These are phyloP conservation scores for Salix brachista DNA, from an alignment of 345 rosid species.

Conservation along the genomic window DNA sequence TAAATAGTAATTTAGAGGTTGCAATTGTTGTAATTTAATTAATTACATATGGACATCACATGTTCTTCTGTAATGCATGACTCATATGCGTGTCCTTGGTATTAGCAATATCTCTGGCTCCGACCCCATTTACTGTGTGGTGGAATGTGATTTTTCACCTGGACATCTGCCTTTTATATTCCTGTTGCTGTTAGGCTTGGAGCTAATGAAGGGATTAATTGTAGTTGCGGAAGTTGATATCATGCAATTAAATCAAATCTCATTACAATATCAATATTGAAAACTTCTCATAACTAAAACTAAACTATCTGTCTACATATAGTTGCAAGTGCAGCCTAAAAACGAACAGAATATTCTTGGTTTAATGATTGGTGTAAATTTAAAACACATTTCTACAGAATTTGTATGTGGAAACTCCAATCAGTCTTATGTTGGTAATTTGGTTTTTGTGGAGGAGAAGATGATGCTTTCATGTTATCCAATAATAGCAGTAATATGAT, in stretches of 20 bases:
- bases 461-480: background rate
- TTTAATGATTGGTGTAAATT: background rate
- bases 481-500: background rate
- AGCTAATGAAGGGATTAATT: too few species aligned
- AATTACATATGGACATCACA: background rate
- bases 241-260: too few species aligned
- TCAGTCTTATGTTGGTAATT: background rate
- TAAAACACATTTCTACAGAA: too few species aligned
- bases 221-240: too few species aligned
- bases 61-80: too few species aligned
- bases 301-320: background rate
- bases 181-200: too few species aligned
- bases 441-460: background rate
- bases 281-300: background rate
- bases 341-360: background rate
- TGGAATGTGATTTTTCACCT: too few species aligned
- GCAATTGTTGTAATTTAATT: background rate
- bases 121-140: background rate
- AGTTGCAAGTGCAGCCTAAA: background rate
- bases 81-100: background rate
- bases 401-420: background rate
- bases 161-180: too few species aligned
- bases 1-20: background rate
- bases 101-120: background rate
- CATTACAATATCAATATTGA: background rate